Evolutionary conservation across 352 stramenopile species (phyloP).

Genomic region (Plasmopara halstedii): DNA sequence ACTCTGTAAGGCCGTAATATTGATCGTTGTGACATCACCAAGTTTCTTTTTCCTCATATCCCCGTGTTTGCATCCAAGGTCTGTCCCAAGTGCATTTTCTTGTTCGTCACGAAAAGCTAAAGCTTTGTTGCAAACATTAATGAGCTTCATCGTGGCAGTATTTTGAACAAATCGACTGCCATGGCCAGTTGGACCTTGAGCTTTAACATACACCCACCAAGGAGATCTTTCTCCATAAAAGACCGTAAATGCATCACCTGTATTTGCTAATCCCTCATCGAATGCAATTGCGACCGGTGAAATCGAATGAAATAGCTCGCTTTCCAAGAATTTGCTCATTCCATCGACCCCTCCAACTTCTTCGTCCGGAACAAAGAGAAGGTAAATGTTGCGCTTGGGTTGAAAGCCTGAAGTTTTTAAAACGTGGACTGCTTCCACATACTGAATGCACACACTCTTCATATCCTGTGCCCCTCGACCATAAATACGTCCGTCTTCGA

Average conservation of each 20-base stretch:
- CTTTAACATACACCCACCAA: slow-evolving; percentile 89
- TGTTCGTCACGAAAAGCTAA: slow-evolving; percentile 86
- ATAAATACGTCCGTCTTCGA: slow-evolving; percentile 90
- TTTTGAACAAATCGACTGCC: slow-evolving; percentile 92
- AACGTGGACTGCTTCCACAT: slow-evolving; percentile 85
- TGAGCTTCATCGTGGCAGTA: slow-evolving; percentile 91
- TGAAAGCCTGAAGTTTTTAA: slow-evolving; percentile 60
- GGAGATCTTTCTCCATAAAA: slow-evolving; percentile 95
- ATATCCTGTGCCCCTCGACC: slow-evolving; percentile 93
- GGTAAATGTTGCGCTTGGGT: slow-evolving; percentile 83
- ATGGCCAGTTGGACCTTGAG: slow-evolving; percentile 69
- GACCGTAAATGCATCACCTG: slow-evolving; percentile 86
- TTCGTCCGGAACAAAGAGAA: slow-evolving; percentile 92
- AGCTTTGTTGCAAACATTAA: slow-evolving; percentile 83
- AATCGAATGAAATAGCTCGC: slow-evolving; percentile 70
- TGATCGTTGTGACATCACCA: slow-evolving; percentile 94
- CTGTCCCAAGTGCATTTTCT: slow-evolving; percentile 65
- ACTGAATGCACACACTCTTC: slow-evolving; percentile 95
- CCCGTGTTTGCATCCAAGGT: slow-evolving; percentile 84
- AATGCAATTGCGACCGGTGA: slow-evolving; percentile 86
- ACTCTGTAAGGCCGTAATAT: slow-evolving; percentile 90
- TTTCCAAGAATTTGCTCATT: slow-evolving; percentile 90
- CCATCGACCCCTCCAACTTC: slow-evolving; percentile 89
- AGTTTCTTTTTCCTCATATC: slow-evolving; percentile 88
- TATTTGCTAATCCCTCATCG: slow-evolving; percentile 92